Conservation (phyloP, 1,284 basidiomycete species). For the Mycena sp. region DNA sequence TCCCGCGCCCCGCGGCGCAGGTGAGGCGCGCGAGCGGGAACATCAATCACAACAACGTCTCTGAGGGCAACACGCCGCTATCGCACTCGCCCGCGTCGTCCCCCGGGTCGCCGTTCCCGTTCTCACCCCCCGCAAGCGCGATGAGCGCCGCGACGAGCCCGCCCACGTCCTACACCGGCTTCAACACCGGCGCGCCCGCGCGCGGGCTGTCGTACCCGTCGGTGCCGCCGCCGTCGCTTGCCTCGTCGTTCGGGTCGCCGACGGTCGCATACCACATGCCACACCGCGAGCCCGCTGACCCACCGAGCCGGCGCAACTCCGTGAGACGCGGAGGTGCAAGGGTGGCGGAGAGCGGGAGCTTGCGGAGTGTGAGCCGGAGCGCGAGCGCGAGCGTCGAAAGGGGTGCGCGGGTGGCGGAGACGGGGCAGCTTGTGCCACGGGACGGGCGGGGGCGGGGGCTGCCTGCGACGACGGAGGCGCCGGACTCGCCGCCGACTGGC, state of each 20-base stretch:
- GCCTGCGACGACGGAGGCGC: slow-evolving; percentile 41
- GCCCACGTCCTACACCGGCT: slow-evolving; percentile 59
- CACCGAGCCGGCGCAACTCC: slow-evolving; percentile 61
- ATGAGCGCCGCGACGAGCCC: slow-evolving; percentile 74
- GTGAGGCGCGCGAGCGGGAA: slow-evolving; percentile 56
- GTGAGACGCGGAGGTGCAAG: slow-evolving; percentile 55
- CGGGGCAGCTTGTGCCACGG: slow-evolving; percentile 60
- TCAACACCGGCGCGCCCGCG: slow-evolving; percentile 38
- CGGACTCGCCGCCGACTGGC: slow-evolving; percentile 30
- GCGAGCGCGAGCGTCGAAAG: slow-evolving; percentile 68
- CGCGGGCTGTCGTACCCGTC: slow-evolving; percentile 67
- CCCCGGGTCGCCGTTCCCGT: slow-evolving; percentile 64
- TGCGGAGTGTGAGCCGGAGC: slow-evolving; percentile 47
- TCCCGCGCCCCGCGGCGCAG: slow-evolving; percentile 65
- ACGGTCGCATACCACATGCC: slow-evolving; percentile 57
- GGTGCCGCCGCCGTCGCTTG: slow-evolving; percentile 74
- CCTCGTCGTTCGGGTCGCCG: slow-evolving; percentile 73
- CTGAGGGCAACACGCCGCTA: slow-evolving; percentile 63
- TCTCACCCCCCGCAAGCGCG: slow-evolving; percentile 66
- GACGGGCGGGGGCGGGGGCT: slow-evolving; percentile 55
- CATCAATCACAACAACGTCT: too few relatives aligned
- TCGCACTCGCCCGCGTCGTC: slow-evolving; percentile 66
- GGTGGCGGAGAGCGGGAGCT: slow-evolving; percentile 50
- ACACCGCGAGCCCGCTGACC: slow-evolving; percentile 58
- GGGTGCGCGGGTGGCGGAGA: slow-evolving; percentile 72